Conservation (phyloP, 345 rosid genomes). For the Abelmoschus esculentus region DNA sequence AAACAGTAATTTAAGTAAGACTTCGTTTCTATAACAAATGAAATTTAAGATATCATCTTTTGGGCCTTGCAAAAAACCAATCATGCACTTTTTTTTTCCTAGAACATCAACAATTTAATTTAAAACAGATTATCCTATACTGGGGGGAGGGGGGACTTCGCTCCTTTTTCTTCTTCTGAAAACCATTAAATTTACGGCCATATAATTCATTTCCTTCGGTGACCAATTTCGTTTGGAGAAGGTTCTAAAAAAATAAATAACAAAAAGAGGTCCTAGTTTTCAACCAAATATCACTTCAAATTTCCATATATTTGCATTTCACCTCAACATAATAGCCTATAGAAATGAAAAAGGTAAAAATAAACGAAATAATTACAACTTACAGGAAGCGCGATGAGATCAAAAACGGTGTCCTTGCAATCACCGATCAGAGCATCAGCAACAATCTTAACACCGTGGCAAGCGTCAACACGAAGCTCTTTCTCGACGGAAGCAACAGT, state of each 20-base stretch:
- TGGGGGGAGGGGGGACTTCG: too few species aligned
- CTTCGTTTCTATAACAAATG: background rate
- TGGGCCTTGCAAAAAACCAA: background rate
- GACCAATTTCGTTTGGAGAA: background rate
- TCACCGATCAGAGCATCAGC: slow-evolving; percentile 67
- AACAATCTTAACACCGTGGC: slow-evolving; percentile 64
- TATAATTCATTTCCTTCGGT: background rate
- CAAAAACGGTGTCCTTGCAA: slow-evolving; percentile 42
- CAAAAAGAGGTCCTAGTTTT: background rate
- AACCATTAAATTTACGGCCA: background rate
- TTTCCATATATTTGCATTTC: background rate
- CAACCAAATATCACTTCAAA: background rate
- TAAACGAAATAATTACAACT: slow-evolving; percentile 9
- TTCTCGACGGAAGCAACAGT: slow-evolving; percentile 77
- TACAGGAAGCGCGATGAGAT: slow-evolving; percentile 77
- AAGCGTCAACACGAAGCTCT: slow-evolving; percentile 59
- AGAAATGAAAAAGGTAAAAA: background rate
- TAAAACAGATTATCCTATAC: background rate
- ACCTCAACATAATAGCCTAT: background rate
- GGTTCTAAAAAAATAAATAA: background rate
- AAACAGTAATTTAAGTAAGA: background rate
- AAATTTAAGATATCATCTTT: background rate
- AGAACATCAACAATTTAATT: background rate
- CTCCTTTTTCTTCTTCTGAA: too few species aligned
- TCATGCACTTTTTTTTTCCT: background rate